Percentiles rank a stretch among this genome's conserved stretches.
Evolutionary conservation across 495 filamentous ascomycete genomes (phyloP).

Genomic region (Penicillium pancosmium): DNA sequence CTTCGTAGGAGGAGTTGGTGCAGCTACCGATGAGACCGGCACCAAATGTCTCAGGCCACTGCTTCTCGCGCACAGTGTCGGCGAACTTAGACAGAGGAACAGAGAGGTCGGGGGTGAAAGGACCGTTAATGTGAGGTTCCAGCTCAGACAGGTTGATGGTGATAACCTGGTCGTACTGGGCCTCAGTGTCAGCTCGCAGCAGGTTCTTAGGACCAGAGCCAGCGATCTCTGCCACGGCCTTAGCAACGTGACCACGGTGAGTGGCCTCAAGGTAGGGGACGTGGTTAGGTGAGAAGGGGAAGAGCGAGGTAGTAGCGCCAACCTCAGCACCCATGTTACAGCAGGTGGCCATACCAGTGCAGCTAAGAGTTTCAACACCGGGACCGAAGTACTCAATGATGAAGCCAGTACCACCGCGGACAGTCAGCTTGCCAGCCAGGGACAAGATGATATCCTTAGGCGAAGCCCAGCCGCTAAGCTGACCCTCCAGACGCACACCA

Average conservation of each 20-base stretch:
- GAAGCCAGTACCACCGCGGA: conserved; percentile 91
- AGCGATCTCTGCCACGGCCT: conserved; percentile 44
- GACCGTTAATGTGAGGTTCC: conserved; percentile 97
- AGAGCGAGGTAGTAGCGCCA: conserved; percentile 93
- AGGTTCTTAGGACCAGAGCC: conserved; percentile 55
- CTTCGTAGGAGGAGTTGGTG: conserved; percentile 97
- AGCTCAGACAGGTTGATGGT: conserved; percentile 89
- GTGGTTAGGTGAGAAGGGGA: conserved; percentile 76
- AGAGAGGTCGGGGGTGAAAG: conserved; percentile 93
- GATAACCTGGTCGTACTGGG: conserved; percentile 86
- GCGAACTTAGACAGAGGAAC: conserved; percentile 89
- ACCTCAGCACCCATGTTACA: conserved; percentile 96
- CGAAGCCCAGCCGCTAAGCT: conserved; percentile 85
- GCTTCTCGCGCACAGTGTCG: conserved; percentile 75
- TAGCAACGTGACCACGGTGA: conserved; percentile 71
- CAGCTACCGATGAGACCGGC: conserved; percentile 96
- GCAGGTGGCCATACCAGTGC: conserved; percentile 89
- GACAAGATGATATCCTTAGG: conserved; percentile 95
- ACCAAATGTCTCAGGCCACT: conserved; percentile 88
- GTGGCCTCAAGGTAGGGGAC: conserved; percentile 81
- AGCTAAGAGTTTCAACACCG: conserved; percentile 85
- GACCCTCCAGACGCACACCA: conserved; percentile 82
- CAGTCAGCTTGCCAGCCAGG: conserved; percentile 87
- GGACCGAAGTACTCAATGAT: conserved; percentile 93
- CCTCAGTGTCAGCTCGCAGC: conserved; percentile 74